phyloP scores from a whole-genome alignment of 805 yeast species.

The Maudiozyma barnettii region DNA sequence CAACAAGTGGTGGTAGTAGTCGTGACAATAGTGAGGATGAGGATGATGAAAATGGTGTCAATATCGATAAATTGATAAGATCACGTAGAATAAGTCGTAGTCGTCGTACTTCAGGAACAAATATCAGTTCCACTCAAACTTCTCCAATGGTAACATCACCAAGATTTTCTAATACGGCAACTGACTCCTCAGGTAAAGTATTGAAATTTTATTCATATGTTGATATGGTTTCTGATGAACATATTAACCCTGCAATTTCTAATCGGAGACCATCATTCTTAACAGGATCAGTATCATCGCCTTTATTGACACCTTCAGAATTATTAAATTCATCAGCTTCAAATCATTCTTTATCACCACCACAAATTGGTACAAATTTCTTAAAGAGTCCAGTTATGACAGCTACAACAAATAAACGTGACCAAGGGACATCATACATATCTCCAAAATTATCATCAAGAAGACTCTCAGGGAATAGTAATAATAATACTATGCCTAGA shows the following conservation, averaged over 20 bases:
- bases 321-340: neutral
- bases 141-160: neutral
- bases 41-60: slow-evolving; percentile 5
- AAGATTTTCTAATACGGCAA: neutral
- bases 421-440: slow-evolving; percentile 6
- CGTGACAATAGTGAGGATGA: neutral
- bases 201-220: slow-evolving; percentile 65
- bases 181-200: slow-evolving; percentile 11
- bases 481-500: slow-evolving; percentile 9
- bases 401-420: slow-evolving; percentile 2
- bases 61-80: too few species aligned
- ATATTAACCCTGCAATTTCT: slow-evolving; percentile 30
- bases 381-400: neutral
- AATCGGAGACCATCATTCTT: slow-evolving; percentile 54
- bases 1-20: neutral
- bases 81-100: neutral
- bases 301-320: slow-evolving; percentile 3
- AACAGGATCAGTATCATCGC: slow-evolving; percentile 14
- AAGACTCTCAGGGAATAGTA: slow-evolving; percentile 5
- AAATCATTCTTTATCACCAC: slow-evolving; percentile 9
- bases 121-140: slow-evolving; percentile 6
- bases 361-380: neutral
- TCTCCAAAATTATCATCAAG: slow-evolving; percentile 6
- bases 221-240: slow-evolving; percentile 61
- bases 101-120: neutral